A percentile compares a stretch with the other conserved stretches of the same genome.
Evolutionary conservation across 345 rosid species (phyloP).

Genomic region (Lenwebbia sp.): DNA sequence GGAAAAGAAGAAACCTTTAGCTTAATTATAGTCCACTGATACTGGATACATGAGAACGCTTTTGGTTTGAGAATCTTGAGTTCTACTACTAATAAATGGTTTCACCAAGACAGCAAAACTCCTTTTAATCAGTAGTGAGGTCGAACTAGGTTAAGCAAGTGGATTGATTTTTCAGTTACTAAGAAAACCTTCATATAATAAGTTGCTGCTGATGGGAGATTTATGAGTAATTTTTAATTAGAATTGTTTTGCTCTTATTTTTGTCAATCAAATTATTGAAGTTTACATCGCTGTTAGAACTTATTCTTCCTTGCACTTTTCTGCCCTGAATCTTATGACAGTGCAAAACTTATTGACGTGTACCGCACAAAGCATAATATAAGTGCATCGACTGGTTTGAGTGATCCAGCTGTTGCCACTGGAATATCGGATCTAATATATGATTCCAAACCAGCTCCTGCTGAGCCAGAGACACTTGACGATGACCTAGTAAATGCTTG

Average conservation of each 20-base stretch:
- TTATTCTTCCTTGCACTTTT: not conserved
- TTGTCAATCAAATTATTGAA: not conserved
- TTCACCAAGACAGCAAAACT: not conserved
- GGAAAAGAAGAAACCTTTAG: not conserved
- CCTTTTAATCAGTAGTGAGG: not conserved
- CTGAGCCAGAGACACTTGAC: conserved; percentile 68
- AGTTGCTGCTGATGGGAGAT: not conserved
- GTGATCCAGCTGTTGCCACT: conserved; percentile 89
- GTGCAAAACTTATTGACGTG: conserved; percentile 81
- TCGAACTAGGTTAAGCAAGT: not conserved
- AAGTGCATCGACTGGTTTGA: conserved; percentile 71
- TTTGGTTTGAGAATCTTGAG: not conserved
- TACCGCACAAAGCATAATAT: conserved; percentile 86
- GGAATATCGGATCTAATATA: conserved; percentile 92
- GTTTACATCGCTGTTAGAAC: not conserved
- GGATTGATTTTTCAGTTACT: not conserved
- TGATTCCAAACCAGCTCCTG: conserved; percentile 60
- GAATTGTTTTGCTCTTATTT: not conserved
- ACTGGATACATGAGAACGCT: not conserved
- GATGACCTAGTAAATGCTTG: conserved; percentile 99
- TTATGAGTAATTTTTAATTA: not conserved
- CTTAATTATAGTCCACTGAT: not conserved
- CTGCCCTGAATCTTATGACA: conserved; percentile 14
- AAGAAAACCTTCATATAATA: not conserved
- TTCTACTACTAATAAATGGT: not conserved